A percentile compares a stretch with the other conserved stretches of the same genome.
These are phyloP conservation scores for Papiliotrema laurentii DNA, from an alignment of 1,284 basidiomycete genomes.

Conservation along the genomic window DNA sequence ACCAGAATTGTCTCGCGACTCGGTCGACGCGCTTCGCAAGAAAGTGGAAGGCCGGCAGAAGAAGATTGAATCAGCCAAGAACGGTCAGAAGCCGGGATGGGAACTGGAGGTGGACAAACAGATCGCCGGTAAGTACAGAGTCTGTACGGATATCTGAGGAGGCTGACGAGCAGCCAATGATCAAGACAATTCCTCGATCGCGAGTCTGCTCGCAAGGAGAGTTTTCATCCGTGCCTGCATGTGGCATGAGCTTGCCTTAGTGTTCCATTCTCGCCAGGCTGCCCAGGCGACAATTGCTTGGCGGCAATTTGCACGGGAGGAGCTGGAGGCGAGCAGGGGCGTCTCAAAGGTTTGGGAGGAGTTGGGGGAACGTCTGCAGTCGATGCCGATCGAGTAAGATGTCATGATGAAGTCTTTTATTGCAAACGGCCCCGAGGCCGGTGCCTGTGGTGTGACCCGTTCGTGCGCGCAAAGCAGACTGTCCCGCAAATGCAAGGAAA, in stretches of 20 bases:
- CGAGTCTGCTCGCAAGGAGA: constrained; percentile 62
- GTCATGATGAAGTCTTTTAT: not conserved
- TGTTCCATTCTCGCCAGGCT: constrained; percentile 82
- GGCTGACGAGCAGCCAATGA: constrained; percentile 46
- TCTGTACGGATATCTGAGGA: not conserved
- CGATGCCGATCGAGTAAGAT: constrained; percentile 74
- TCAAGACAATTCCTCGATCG: constrained; percentile 52
- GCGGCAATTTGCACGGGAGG: constrained; percentile 66
- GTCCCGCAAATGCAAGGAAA: not conserved
- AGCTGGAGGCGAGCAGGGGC: constrained; percentile 60
- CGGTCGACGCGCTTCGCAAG: constrained; percentile 78
- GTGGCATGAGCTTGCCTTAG: constrained; percentile 86
- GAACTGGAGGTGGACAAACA: constrained; percentile 74
- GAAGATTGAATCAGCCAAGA: constrained; percentile 68
- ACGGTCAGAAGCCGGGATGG: constrained; percentile 70
- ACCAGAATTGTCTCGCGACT: constrained; percentile 63
- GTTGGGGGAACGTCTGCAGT: constrained; percentile 63
- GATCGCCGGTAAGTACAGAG: constrained; percentile 29
- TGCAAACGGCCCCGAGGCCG: too few species aligned
- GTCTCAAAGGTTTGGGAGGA: constrained; percentile 68
- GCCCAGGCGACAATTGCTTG: constrained; percentile 68
- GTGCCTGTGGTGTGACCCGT: too few species aligned
- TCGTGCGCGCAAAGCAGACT: not conserved
- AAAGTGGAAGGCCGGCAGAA: constrained; percentile 68
- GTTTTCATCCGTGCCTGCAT: constrained; percentile 82